Evolutionary conservation across 2,329 filamentous ascomycete species (phyloP).

Genomic region (Nemania sp.): DNA sequence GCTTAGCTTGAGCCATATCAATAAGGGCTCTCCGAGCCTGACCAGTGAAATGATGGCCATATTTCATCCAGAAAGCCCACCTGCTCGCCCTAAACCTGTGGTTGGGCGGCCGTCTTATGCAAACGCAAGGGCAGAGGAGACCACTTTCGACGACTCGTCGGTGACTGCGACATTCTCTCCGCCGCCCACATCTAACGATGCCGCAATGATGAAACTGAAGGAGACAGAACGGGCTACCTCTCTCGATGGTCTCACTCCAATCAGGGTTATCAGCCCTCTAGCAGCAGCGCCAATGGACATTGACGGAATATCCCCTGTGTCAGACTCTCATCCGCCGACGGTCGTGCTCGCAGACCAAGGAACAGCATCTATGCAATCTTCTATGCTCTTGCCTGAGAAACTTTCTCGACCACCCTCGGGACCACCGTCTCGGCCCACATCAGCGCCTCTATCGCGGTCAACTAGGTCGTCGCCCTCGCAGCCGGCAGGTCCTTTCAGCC

Average conservation of each 20-base stretch:
- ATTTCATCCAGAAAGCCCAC: constrained; percentile 33
- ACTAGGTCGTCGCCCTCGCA: constrained; percentile 37
- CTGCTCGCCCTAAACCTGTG: constrained; percentile 37
- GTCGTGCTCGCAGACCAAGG: constrained; percentile 6
- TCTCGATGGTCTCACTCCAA: constrained; percentile 35
- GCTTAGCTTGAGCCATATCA: constrained; percentile 48
- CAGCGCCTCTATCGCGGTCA: constrained; percentile 27
- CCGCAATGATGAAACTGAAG: constrained; percentile 39
- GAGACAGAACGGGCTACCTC: constrained; percentile 34
- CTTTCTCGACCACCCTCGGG: constrained; percentile 20
- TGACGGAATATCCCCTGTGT: constrained; percentile 16
- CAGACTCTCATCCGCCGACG: constrained; percentile 4
- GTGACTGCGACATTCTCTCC: constrained; percentile 39
- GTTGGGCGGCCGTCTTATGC: constrained; percentile 42
- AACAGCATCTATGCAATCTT: constrained; percentile 8
- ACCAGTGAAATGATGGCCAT: constrained; percentile 35
- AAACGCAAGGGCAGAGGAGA: constrained; percentile 35
- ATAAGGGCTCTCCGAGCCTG: constrained; percentile 39
- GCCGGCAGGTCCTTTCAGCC: constrained; percentile 32
- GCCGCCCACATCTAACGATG: constrained; percentile 40
- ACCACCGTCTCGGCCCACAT: constrained; percentile 25
- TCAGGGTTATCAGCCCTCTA: constrained; percentile 37
- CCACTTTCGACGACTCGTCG: constrained; percentile 32
- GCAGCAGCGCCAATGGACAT: constrained; percentile 24
- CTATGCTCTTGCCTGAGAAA: constrained; percentile 13